Conservation (phyloP, 2,329 filamentous ascomycete genomes). For the Sphaceloma murrayae region DNA sequence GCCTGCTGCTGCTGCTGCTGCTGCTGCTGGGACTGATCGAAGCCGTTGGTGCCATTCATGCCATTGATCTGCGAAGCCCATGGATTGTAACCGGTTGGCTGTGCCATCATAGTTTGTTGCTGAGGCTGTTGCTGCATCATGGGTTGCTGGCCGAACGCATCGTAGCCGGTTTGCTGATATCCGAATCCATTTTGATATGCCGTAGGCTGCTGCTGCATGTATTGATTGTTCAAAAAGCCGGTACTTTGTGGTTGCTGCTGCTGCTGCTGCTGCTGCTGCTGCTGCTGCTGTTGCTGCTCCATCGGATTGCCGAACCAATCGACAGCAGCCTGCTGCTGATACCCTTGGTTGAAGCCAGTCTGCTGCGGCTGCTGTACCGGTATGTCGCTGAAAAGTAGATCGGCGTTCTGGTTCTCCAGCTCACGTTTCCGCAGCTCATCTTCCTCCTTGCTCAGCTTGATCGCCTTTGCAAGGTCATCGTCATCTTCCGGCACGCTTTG, state of each 20-base stretch:
- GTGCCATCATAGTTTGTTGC: conserved; percentile 46
- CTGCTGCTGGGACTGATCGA: conserved; percentile 45
- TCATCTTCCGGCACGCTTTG: conserved; percentile 46
- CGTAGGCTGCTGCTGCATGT: conserved; percentile 50
- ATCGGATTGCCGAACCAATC: conserved; percentile 97
- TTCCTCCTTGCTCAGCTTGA: conserved; percentile 88
- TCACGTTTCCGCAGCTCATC: conserved; percentile 80
- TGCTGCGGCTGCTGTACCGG: conserved; percentile 55
- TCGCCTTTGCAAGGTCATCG: conserved; percentile 87
- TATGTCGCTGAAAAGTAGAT: conserved; percentile 78
- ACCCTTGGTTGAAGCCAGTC: conserved; percentile 91
- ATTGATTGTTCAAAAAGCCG: conserved; percentile 57
- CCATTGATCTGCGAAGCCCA: conserved; percentile 29
- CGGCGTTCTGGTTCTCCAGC: conserved; percentile 74
- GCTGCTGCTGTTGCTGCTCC: conserved; percentile 55
- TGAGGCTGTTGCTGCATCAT: conserved; percentile 39
- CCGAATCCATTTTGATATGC: conserved; percentile 61
- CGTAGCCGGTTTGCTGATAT: conserved; percentile 61
- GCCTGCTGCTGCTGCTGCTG: conserved; percentile 50
- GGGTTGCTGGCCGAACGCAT: conserved; percentile 35
- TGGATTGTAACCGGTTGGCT: conserved; percentile 49
- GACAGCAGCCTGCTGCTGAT: conserved; percentile 91
- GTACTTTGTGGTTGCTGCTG: conserved; percentile 52
- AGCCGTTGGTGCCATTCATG: conserved; percentile 43
- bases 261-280: conserved; percentile 55